Base-by-base conservation (phyloP, 345 rosid genomes). In the Gossypium australe region DNA sequence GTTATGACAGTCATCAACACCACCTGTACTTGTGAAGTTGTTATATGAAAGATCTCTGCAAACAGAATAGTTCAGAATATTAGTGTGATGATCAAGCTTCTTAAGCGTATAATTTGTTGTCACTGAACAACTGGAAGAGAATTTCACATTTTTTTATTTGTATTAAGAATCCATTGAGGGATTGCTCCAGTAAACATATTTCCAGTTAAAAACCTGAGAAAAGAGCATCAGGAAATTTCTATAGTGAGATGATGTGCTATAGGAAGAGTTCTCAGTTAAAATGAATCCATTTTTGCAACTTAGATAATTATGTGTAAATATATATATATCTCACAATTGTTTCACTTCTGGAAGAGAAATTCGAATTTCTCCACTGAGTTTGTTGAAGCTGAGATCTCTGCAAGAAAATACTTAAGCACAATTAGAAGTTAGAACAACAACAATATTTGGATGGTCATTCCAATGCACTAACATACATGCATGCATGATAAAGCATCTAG, bases 361-460 rank as follows among this genome's bases (percentile, higher is more conserved):
- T 22, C 80, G 82, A 67, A 84, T 79, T 58, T 10, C 48, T 45
- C 86, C 89, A 56, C 64, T 84, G 43, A 86, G 63, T 79, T 65
- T 80, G 77, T 84, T 86, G 66, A 86, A 84, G 79, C 89, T 84
- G 79, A 84, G 73, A 56, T 86, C 89, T 72, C 89, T 86, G 79
- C 24, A 71, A 73, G 41, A 72, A 22, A 12, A 75, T 34, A 34
- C 5, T 34, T 34, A 34, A 1, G 41, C 5, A 34, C 41, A 34
- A 34, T 34, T 34, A 1, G 41, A 34, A 34, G 0, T 34, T 34
- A 34, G 7, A 34, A 5, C 41, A 34, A 34, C 41, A 34, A 34
- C 38, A 34, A 34, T 34, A 34, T 34, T 34, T 34, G 41, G 41
- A 34, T 5, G 1, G 41, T 34, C 41, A 34, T 34, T 34, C 5